Conservation (phyloP, 2,329 filamentous ascomycete genomes). For the Aureobasidium uvarum region DNA sequence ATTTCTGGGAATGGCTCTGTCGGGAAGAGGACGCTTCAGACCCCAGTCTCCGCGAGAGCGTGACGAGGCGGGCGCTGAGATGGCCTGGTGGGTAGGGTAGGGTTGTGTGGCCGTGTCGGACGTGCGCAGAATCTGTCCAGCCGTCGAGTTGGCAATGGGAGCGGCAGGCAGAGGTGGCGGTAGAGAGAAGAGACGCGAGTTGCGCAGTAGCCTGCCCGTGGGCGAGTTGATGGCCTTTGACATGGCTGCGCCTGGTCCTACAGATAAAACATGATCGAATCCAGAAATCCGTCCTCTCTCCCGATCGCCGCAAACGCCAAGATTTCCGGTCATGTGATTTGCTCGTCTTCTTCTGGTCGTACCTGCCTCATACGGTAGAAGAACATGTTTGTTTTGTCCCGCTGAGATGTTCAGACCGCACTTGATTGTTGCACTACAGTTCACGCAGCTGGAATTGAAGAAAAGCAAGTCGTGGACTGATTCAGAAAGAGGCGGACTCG, state of each 20-base stretch:
- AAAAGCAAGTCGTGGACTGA: neutral
- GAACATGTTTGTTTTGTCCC: too few relatives aligned
- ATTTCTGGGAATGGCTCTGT: conserved; percentile 66
- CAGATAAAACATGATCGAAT: neutral
- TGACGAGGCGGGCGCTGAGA: conserved; percentile 72
- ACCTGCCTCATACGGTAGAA: neutral
- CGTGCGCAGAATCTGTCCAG: conserved; percentile 51
- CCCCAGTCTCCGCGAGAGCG: conserved; percentile 85
- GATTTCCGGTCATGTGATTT: conserved; percentile 10
- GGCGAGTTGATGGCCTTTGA: conserved; percentile 52
- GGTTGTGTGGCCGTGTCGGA: conserved; percentile 71
- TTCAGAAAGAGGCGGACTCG: neutral
- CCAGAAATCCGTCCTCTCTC: neutral
- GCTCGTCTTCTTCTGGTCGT: neutral
- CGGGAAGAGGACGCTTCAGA: conserved; percentile 78
- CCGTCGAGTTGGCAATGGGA: conserved; percentile 44
- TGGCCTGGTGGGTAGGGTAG: conserved; percentile 78
- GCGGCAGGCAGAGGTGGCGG: conserved; percentile 71
- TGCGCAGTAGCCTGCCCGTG: conserved; percentile 69
- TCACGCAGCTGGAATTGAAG: too few relatives aligned
- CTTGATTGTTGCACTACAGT: too few relatives aligned
- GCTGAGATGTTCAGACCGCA: too few relatives aligned
- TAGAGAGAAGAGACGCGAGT: conserved; percentile 86
- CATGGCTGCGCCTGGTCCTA: conserved; percentile 31
- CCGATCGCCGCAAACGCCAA: conserved; percentile 23